These are phyloP conservation scores for Ballota nigra DNA, from an alignment of 257 asterid species.

Conservation along the genomic window DNA sequence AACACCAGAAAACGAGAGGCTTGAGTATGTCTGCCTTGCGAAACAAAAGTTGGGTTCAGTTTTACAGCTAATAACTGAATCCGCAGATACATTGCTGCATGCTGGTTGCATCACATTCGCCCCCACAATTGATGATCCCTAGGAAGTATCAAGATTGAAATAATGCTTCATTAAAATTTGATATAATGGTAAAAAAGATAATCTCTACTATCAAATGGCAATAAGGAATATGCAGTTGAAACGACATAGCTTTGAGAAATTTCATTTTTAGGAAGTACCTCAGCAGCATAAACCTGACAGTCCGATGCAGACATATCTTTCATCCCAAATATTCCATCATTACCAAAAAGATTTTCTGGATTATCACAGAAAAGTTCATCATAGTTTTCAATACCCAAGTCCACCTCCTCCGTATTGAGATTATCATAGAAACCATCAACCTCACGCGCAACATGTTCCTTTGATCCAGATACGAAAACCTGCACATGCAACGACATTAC, in stretches of 20 bases:
- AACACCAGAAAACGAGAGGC: conserved; percentile 67
- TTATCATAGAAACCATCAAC: conserved; percentile 44
- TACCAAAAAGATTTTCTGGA: conserved; percentile 47
- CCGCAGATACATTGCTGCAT: conserved; percentile 79
- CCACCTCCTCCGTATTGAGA: conserved; percentile 53
- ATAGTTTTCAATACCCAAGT: conserved; percentile 52
- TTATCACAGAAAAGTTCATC: conserved; percentile 54
- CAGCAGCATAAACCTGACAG: conserved; percentile 39
- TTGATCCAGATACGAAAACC: conserved; percentile 35
- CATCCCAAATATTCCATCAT: conserved; percentile 43
- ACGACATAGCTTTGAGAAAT: no score
- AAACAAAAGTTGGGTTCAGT: conserved; percentile 72
- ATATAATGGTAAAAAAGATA: neutral
- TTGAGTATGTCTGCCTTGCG: conserved; percentile 48
- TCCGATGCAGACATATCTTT: conserved; percentile 43
- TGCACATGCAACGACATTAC: conserved; percentile 22
- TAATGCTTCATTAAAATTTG: no score
- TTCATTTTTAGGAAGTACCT: conserved; percentile 34
- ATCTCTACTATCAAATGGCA: neutral
- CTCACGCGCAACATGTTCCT: conserved; percentile 33
- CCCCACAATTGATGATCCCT: conserved; percentile 59
- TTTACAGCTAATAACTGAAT: conserved; percentile 72
- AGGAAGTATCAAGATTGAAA: conserved; percentile 16
- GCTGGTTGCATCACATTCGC: conserved; percentile 52
- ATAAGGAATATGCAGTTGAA: neutral